These are phyloP conservation scores for Nasturtium officinale DNA, from an alignment of 345 rosid genomes.

Conservation along the genomic window DNA sequence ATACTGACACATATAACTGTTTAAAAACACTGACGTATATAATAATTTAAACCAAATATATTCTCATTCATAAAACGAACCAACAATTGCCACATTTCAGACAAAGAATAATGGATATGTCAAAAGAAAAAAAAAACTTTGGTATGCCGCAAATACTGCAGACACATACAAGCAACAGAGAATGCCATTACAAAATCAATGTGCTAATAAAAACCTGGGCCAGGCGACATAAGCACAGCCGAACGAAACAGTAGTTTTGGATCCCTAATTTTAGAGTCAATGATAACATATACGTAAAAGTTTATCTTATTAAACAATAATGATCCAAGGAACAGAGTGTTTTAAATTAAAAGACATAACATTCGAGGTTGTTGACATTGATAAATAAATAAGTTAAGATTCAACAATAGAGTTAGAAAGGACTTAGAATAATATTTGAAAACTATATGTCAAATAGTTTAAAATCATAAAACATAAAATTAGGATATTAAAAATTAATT, in stretches of 20 bases:
- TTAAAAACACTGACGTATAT: not conserved
- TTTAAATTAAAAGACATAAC: not conserved
- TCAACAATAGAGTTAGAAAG: not conserved
- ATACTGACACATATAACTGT: not conserved
- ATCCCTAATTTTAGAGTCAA: not conserved
- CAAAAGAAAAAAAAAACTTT: not conserved
- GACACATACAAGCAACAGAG: not conserved
- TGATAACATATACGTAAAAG: not conserved
- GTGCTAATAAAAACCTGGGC: not conserved
- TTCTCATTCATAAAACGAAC: slow-evolving; percentile 8
- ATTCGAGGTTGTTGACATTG: not conserved
- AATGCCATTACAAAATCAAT: not conserved
- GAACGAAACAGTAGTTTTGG: not conserved
- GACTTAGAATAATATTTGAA: not conserved
- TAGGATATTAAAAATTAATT: not conserved
- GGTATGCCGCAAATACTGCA: not conserved
- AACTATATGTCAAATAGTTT: not conserved
- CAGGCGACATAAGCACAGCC: not conserved
- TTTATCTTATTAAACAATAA: not conserved
- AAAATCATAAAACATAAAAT: not conserved
- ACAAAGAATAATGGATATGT: not conserved
- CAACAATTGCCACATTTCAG: not conserved
- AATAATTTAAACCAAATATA: not conserved
- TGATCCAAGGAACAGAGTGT: not conserved
- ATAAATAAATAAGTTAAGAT: not conserved